Conservation (phyloP, 2,329 filamentous ascomycete species). For the Fusarium sp. region DNA sequence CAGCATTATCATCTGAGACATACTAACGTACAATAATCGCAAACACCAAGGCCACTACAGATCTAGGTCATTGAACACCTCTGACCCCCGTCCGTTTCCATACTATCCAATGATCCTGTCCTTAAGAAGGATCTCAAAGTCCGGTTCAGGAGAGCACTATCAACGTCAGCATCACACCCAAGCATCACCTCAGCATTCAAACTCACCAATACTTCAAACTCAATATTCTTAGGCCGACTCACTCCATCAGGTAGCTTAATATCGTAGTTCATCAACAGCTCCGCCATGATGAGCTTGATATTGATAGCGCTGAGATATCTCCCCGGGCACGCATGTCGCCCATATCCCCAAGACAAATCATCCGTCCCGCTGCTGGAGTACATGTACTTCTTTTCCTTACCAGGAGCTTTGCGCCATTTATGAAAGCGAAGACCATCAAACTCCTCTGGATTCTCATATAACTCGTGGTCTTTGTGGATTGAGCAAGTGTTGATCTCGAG, state of each 20-base stretch:
- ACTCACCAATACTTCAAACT: constrained; percentile 23
- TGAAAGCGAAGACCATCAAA: constrained; percentile 34
- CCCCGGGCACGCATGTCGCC: constrained; percentile 29
- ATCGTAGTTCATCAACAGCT: constrained; percentile 31
- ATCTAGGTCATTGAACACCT: accelerated
- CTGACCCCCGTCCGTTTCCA: accelerated
- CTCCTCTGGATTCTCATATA: constrained; percentile 3
- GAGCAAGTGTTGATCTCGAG: constrained; percentile 32
- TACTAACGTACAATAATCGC: accelerated
- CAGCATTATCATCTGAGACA: no score
- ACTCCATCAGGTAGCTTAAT: background rate
- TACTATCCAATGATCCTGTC: background rate
- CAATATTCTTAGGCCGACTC: background rate
- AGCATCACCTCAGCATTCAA: accelerated
- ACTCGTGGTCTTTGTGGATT: constrained; percentile 9
- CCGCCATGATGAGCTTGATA: constrained; percentile 32
- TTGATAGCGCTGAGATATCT: constrained; percentile 25
- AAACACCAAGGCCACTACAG: accelerated
- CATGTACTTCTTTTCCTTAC: constrained; percentile 16
- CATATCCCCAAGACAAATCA: constrained; percentile 22
- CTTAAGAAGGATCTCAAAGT: constrained; percentile 2
- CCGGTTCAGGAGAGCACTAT: constrained; percentile 9
- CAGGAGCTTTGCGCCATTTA: constrained; percentile 8
- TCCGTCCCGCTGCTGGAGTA: constrained; percentile 19
- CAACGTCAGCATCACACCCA: accelerated